A percentile compares a stretch with the other conserved stretches of the same genome.
Conservation (phyloP, 306 rosid species). For the Quercus berberidifolia region DNA sequence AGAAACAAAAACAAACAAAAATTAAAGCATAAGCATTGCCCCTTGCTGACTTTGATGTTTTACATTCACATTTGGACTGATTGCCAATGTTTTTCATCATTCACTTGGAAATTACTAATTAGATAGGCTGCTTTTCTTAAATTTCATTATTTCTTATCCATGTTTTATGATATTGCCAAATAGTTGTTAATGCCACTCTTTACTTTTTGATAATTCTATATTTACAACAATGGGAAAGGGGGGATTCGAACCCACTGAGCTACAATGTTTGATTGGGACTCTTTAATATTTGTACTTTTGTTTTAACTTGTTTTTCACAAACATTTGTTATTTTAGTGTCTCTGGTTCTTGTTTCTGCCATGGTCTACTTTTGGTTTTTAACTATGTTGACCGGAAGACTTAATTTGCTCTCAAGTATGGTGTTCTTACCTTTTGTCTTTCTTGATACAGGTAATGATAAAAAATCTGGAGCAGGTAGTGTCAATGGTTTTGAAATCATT, state of each 20-base stretch:
- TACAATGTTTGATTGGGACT: background rate
- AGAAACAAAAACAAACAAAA: too few relatives aligned
- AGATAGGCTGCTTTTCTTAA: too few relatives aligned
- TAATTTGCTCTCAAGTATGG: background rate
- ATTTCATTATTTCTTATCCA: too few relatives aligned
- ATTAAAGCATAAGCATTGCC: background rate
- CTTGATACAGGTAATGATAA: constrained; percentile 59
- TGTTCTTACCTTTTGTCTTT: background rate
- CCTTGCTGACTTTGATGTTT: too few relatives aligned
- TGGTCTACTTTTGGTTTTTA: background rate
- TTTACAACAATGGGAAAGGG: too few relatives aligned
- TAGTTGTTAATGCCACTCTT: too few relatives aligned
- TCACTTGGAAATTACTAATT: too few relatives aligned
- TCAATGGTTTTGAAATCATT: constrained; percentile 63
- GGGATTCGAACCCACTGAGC: too few relatives aligned
- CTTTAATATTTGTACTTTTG: background rate
- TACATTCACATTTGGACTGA: too few relatives aligned
- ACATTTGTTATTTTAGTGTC: background rate
- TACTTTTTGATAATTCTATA: too few relatives aligned
- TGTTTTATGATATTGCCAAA: too few relatives aligned
- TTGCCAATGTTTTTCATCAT: too few relatives aligned
- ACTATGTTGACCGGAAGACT: background rate
- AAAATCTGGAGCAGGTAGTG: constrained; percentile 57
- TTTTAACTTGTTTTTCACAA: background rate
- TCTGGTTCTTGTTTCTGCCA: background rate